A percentile compares a stretch with the other conserved stretches of the same genome.
Conservation (phyloP, 2,329 filamentous ascomycete genomes). For the Tolypocladium nubicola region DNA sequence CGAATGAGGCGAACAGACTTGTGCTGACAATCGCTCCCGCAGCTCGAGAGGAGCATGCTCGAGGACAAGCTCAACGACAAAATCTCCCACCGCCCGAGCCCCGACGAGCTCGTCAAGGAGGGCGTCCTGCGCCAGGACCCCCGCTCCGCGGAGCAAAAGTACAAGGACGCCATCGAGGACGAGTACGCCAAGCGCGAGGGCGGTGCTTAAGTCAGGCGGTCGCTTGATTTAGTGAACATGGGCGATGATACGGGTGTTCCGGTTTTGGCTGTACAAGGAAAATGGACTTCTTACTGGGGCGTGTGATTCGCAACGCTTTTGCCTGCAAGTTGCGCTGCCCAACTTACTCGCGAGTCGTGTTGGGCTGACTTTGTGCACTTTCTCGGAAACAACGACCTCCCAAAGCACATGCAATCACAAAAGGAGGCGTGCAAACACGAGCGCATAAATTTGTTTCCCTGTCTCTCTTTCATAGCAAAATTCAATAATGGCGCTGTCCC, state of each 20-base stretch:
- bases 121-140: slow-evolving; percentile 68
- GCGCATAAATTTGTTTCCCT: neutral
- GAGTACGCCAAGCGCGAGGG: slow-evolving; percentile 55
- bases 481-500: too few species aligned
- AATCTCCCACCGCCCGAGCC: slow-evolving; percentile 64
- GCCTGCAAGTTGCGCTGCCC: neutral
- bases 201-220: slow-evolving; percentile 33
- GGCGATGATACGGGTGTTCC: neutral
- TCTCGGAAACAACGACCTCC: neutral
- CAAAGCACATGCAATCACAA: neutral
- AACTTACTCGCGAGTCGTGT: too few species aligned
- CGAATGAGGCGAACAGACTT: neutral
- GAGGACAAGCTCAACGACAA: slow-evolving; percentile 81
- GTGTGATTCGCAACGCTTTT: neutral
- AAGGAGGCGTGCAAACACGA: neutral
- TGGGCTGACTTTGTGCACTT: neutral
- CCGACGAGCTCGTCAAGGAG: slow-evolving; percentile 65
- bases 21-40: neutral
- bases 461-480: neutral
- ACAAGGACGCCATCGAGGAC: slow-evolving; percentile 51
- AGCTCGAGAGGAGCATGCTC: slow-evolving; percentile 78
- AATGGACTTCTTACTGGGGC: neutral
- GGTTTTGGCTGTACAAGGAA: neutral
- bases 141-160: slow-evolving; percentile 44
- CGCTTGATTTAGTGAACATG: neutral